These are phyloP conservation scores for Collybia sordida DNA, from an alignment of 768 basidiomycete species.

Conservation along the genomic window DNA sequence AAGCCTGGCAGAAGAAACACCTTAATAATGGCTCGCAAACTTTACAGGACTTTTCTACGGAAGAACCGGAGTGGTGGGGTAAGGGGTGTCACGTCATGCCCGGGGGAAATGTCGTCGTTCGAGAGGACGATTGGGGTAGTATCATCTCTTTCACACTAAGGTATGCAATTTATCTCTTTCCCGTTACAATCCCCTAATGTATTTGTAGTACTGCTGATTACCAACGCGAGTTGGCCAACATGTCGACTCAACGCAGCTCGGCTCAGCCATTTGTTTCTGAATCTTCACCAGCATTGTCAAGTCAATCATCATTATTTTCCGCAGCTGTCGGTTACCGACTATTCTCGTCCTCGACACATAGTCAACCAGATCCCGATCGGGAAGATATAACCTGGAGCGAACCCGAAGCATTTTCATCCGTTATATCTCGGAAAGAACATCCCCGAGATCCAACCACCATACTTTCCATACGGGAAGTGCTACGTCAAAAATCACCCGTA, in stretches of 20 bases:
- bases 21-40: constrained; percentile 19
- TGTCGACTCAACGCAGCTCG: constrained; percentile 31
- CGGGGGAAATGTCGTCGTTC: constrained; percentile 62
- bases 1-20: constrained; percentile 69
- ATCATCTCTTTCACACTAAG: constrained; percentile 77
- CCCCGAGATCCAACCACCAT: constrained; percentile 58
- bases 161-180: constrained; percentile 29
- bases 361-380: constrained; percentile 58
- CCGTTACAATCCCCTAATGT: constrained; percentile 1
- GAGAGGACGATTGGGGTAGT: constrained; percentile 76
- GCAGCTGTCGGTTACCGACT: constrained; percentile 48
- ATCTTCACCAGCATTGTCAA: constrained; percentile 11
- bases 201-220: constrained; percentile 58
- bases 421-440: constrained; percentile 63
- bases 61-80: constrained; percentile 70
- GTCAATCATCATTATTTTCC: constrained; percentile 48
- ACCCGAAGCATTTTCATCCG: constrained; percentile 58
- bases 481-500: constrained; percentile 50
- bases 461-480: constrained; percentile 59
- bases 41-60: constrained; percentile 22
- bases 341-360: constrained; percentile 38
- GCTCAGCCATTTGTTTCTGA: background rate
- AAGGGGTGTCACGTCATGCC: constrained; percentile 61
- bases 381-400: constrained; percentile 60
- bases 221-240: constrained; percentile 41